Evolutionary conservation across 108 stramenopile genomes (phyloP), one percentile per base, ranked within the genome.

Genomic region (Cyclotella cryptica): DNA sequence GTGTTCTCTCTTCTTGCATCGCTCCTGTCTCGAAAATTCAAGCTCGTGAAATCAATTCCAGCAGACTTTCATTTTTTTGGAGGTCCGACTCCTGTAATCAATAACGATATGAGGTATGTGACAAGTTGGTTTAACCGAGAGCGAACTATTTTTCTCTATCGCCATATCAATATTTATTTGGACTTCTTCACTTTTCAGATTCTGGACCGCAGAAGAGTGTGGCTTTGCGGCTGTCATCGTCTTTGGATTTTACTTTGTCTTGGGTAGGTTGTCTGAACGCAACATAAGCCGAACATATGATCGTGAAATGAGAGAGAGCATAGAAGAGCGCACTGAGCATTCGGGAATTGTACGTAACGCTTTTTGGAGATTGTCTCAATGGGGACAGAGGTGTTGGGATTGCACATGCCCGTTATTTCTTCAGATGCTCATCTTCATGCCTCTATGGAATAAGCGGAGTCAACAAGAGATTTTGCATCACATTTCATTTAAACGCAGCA

Each of bases 261-360:
- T 93, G 13, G 87, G 88, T 30, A 72, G 89, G 67, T 82, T 79
- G 58, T 73, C 79, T 35, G 91, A 92, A 72, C 83, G 91, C 15
- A 61, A 87, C 27, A 85, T 83, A 40, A 52, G 89, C 63, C 80
- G 88, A 27, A 68, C 80, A 15, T 90, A 82, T 28, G 71, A 86
- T 51, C 89, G 88, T 14, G 84, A 75, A 42, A 75, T 69, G 49
- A 52, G 29, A n/a, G 68, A 69, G 1, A 18, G 21, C 30, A 40
- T 69, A 39, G 10, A 30, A 30, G 52, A 69, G 1, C 26, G 14
- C 7, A 17, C 68, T 54, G 10, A n/a, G 22, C 30, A 69, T 88
- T 72, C 18, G 67, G 54, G 88, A 86, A 40, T 65, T 64, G 21
- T 51, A 67, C 7, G 15, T 43, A 59, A 42, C 19, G 13, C 52